Conservation (phyloP, 805 yeast species). For the Candida oleophila region DNA sequence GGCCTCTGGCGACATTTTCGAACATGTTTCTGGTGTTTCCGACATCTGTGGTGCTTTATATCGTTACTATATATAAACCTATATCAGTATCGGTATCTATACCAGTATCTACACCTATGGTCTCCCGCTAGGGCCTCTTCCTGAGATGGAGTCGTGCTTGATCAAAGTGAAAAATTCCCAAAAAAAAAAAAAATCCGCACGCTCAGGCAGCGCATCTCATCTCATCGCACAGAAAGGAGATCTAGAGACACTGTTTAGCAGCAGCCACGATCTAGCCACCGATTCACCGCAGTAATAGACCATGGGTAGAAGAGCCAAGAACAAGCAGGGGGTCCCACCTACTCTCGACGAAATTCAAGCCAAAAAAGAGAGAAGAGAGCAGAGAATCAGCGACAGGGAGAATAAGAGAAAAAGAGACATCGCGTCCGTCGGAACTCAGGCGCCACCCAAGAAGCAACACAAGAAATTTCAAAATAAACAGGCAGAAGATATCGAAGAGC, state of each 20-base stretch:
- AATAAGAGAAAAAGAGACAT: constrained; percentile 26
- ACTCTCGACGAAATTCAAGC: constrained; percentile 76
- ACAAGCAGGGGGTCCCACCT: constrained; percentile 93
- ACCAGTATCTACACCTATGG: too few relatives aligned
- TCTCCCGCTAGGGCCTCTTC: too few relatives aligned
- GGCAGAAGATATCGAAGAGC: constrained; percentile 38
- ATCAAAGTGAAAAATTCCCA: constrained; percentile 2
- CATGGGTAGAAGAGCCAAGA: constrained; percentile 93
- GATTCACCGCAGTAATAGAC: too few relatives aligned
- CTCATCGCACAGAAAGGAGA: not conserved
- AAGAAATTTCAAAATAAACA: constrained; percentile 20
- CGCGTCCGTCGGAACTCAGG: constrained; percentile 15
- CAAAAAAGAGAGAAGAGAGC: constrained; percentile 40
- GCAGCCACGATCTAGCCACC: too few relatives aligned
- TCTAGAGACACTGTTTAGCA: too few relatives aligned
- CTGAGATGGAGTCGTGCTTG: constrained; percentile 1
- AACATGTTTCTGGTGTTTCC: not conserved
- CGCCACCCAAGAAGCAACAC: constrained; percentile 7
- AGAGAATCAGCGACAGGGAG: constrained; percentile 10
- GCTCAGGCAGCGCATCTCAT: not conserved
- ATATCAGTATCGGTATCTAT: not conserved
- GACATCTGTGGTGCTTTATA: too few relatives aligned
- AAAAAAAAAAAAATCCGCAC: not conserved
- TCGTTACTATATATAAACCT: too few relatives aligned
- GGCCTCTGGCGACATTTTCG: not conserved